Evolutionary conservation across 768 basidiomycete genomes (phyloP).

Genomic region (Tulasnella sp.): DNA sequence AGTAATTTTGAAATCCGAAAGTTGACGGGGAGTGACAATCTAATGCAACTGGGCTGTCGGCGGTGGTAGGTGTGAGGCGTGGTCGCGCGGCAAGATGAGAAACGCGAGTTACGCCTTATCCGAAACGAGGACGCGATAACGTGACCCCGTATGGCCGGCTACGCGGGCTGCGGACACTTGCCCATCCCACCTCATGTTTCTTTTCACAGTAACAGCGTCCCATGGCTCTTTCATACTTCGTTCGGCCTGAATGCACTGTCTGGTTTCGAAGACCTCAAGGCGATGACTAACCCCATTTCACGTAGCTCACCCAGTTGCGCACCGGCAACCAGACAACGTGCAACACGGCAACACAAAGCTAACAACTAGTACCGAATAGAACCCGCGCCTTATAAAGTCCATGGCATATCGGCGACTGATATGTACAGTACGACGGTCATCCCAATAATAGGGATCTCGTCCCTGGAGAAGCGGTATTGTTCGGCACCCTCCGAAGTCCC

Average conservation of each 20-base stretch:
- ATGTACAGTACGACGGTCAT: not conserved
- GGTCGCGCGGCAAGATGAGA: not conserved
- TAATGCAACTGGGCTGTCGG: not conserved
- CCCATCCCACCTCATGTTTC: not conserved
- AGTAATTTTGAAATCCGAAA: not conserved
- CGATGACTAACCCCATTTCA: not conserved
- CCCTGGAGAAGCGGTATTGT: not conserved
- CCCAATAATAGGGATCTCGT: not conserved
- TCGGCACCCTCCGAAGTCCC: not conserved
- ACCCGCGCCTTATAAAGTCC: not conserved
- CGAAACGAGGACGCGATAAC: not conserved
- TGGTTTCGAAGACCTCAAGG: not conserved
- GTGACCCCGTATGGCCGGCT: not conserved
- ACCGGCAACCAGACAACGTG: not conserved
- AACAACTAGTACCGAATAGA: not conserved
- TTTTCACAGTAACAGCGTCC: not conserved
- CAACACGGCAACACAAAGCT: not conserved
- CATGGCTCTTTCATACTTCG: not conserved
- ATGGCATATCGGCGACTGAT: not conserved
- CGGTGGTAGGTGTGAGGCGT: not conserved
- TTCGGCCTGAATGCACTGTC: not conserved
- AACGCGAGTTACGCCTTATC: conserved; percentile 5
- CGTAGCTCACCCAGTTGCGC: not conserved
- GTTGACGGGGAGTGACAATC: not conserved
- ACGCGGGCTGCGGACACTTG: not conserved